phyloP scores from a whole-genome alignment of 192 early-diverging fungal species.

The Gamsiella multidivaricata region DNA sequence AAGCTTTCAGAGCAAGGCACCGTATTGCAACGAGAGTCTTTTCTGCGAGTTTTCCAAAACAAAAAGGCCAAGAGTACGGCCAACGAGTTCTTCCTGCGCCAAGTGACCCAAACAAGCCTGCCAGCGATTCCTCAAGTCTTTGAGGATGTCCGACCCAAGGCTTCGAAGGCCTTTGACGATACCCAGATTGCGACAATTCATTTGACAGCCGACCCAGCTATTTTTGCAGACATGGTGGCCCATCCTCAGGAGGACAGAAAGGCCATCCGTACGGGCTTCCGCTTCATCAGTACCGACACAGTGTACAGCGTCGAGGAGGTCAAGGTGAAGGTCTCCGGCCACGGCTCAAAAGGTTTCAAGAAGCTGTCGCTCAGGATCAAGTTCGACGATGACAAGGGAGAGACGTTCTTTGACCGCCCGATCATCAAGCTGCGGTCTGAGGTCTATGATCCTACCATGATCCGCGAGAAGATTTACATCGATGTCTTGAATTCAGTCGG shows the following conservation, averaged over 20 bases:
- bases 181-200: slow-evolving; percentile 51
- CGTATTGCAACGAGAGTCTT: slow-evolving; percentile 11
- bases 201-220: slow-evolving; percentile 27
- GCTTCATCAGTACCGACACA: slow-evolving; percentile 31
- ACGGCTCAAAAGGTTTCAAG: slow-evolving; percentile 44
- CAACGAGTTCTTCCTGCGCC: slow-evolving; percentile 33
- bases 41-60: slow-evolving; percentile 10
- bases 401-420: slow-evolving; percentile 48
- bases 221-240: slow-evolving; percentile 39
- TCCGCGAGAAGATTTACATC: slow-evolving; percentile 54
- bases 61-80: slow-evolving; percentile 18
- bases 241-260: slow-evolving; percentile 38
- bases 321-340: slow-evolving; percentile 55
- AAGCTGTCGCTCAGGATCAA: slow-evolving; percentile 56
- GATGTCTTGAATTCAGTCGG: slow-evolving; percentile 41
- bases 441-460: slow-evolving; percentile 45
- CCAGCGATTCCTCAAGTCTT: slow-evolving; percentile 31
- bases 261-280: slow-evolving; percentile 30
- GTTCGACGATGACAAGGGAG: slow-evolving; percentile 26
- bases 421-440: slow-evolving; percentile 50
- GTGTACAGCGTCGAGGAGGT: slow-evolving; percentile 32
- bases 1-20: slow-evolving; percentile 9
- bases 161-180: slow-evolving; percentile 46
- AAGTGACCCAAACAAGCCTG: slow-evolving; percentile 9
- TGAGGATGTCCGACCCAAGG: neutral